Percentiles rank a stretch among this genome's conserved stretches.
These are phyloP conservation scores for Tripterygium wilfordii DNA, from an alignment of 177 flowering plant genomes.

Conservation along the genomic window DNA sequence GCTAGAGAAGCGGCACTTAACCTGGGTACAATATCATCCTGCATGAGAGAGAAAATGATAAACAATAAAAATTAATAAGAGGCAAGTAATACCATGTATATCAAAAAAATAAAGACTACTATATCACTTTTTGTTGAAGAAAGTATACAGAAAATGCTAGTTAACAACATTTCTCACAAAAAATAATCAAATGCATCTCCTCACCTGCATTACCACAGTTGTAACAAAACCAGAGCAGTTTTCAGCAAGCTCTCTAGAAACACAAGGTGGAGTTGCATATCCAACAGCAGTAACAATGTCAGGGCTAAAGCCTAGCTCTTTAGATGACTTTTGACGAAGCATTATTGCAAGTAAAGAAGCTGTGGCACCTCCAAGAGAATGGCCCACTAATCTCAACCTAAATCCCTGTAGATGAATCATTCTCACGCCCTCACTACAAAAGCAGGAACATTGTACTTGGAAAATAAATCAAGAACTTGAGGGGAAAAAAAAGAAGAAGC, in stretches of 20 bases:
- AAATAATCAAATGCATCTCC: conserved; percentile 6
- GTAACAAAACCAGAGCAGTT: conserved; percentile 73
- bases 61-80: conserved; percentile 1
- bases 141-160: too few relatives aligned
- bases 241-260: conserved; percentile 89
- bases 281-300: conserved; percentile 81
- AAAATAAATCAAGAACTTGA: neutral
- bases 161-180: neutral
- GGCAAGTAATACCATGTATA: too few relatives aligned
- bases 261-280: conserved; percentile 85
- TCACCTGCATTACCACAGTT: conserved; percentile 83
- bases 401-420: conserved; percentile 76
- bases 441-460: too few relatives aligned
- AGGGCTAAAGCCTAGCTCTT: conserved; percentile 83
- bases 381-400: conserved; percentile 94
- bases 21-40: conserved; percentile 94
- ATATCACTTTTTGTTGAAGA: too few relatives aligned
- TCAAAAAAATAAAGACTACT: too few relatives aligned
- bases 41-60: conserved; percentile 15
- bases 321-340: conserved; percentile 58
- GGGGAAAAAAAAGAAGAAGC: neutral
- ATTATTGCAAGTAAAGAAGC: conserved; percentile 87
- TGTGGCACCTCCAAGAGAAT: conserved; percentile 93
- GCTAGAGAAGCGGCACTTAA: conserved; percentile 68
- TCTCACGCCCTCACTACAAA: conserved; percentile 14